These are phyloP conservation scores for Wickerhamomyces canadensis DNA, from an alignment of 805 yeast genomes.

Conservation along the genomic window DNA sequence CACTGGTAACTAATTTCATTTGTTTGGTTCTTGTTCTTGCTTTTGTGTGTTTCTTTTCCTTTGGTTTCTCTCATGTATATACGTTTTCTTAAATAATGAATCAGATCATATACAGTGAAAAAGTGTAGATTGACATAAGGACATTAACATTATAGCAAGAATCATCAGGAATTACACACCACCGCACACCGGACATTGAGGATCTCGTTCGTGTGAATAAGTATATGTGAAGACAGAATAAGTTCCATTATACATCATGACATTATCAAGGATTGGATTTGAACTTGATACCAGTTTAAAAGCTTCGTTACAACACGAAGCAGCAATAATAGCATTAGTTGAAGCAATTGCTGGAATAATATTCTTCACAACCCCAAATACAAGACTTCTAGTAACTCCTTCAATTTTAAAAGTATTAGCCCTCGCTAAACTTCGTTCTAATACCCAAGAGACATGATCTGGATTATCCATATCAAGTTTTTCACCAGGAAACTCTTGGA, in stretches of 20 bases:
- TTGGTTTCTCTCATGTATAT: no score
- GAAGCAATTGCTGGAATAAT: slow-evolving; percentile 94
- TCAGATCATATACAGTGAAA: no score
- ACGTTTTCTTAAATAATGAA: no score
- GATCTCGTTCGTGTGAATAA: slow-evolving; percentile 54
- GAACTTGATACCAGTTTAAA: slow-evolving; percentile 71
- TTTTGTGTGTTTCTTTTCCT: no score
- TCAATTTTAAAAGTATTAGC: slow-evolving; percentile 59
- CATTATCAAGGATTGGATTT: slow-evolving; percentile 64
- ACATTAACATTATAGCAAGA: no score
- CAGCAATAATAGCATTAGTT: slow-evolving; percentile 89
- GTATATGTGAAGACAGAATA: slow-evolving; percentile 72
- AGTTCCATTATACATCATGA: slow-evolving; percentile 84
- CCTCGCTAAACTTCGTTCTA: slow-evolving; percentile 45
- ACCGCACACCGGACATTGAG: slow-evolving; percentile 78
- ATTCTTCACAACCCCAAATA: slow-evolving; percentile 84
- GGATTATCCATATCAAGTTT: slow-evolving; percentile 65
- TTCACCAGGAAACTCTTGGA: slow-evolving; percentile 37
- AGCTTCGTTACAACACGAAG: slow-evolving; percentile 81
- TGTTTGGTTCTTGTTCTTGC: not conserved
- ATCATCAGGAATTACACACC: slow-evolving; percentile 16
- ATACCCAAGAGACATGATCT: slow-evolving; percentile 61
- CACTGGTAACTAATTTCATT: no score
- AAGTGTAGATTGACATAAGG: no score
- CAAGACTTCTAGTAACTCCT: slow-evolving; percentile 66